Evolutionary conservation across 2,329 filamentous ascomycete species (phyloP).

Genomic region (Fusarium sp.): DNA sequence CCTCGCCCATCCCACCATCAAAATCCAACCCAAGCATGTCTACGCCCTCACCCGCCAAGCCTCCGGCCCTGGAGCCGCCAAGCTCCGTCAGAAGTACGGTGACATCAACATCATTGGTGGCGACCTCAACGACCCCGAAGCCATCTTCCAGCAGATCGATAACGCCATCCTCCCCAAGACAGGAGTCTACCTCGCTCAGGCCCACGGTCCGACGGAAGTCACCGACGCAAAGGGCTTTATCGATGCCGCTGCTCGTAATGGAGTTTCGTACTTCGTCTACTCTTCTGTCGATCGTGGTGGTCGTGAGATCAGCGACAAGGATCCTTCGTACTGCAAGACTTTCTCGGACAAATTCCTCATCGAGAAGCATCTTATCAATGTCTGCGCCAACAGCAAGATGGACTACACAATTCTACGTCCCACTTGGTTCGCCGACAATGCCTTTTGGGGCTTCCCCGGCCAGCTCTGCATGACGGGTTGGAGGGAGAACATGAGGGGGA

Average conservation of each 20-base stretch:
- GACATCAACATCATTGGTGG: conserved; percentile 66
- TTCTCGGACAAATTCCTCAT: conserved; percentile 67
- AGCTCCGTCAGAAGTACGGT: conserved; percentile 52
- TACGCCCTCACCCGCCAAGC: conserved; percentile 64
- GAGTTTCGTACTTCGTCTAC: conserved; percentile 71
- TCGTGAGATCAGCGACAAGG: conserved; percentile 62
- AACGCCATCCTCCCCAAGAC: conserved; percentile 24
- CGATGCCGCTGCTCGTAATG: conserved; percentile 62
- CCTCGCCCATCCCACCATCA: conserved; percentile 50
- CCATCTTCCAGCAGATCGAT: conserved; percentile 57
- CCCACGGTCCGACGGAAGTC: conserved; percentile 54
- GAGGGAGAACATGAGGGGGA: conserved; percentile 45
- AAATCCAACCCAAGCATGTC: conserved; percentile 56
- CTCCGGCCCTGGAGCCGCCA: conserved; percentile 59
- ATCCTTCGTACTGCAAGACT: conserved; percentile 46
- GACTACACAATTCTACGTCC: conserved; percentile 49
- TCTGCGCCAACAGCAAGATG: conserved; percentile 39
- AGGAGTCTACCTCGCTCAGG: conserved; percentile 44
- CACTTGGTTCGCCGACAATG: conserved; percentile 47
- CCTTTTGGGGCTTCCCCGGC: conserved; percentile 45
- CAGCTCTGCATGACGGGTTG: conserved; percentile 47
- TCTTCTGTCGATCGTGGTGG: conserved; percentile 74
- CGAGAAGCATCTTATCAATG: conserved; percentile 67
- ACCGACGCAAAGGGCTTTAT: conserved; percentile 66
- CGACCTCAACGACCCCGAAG: conserved; percentile 62